Percentiles rank a stretch among this genome's conserved stretches.
These are phyloP conservation scores for Cutaneotrichosporon mucoides DNA, from an alignment of 1,284 basidiomycete genomes.

Conservation along the genomic window DNA sequence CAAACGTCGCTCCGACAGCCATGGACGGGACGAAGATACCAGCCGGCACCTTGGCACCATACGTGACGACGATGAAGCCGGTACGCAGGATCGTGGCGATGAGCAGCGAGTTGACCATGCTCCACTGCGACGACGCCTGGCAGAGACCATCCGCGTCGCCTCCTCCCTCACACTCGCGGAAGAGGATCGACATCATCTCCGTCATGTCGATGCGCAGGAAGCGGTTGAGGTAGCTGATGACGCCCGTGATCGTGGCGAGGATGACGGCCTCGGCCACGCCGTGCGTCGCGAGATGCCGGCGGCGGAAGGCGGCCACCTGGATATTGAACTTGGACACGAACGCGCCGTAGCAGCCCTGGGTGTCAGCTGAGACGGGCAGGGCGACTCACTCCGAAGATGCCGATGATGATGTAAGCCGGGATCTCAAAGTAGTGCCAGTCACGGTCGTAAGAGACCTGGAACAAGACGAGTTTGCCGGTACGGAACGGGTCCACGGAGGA, in stretches of 20 bases:
- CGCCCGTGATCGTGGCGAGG: constrained; percentile 80
- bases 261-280: constrained; percentile 84
- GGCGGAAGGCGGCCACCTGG: constrained; percentile 87
- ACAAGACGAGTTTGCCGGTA: constrained; percentile 95
- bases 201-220: constrained; percentile 98
- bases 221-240: constrained; percentile 90
- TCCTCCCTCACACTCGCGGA: constrained; percentile 92
- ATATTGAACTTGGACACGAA: constrained; percentile 97
- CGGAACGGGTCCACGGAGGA: constrained; percentile 97
- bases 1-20: constrained; percentile 95
- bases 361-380: constrained; percentile 2
- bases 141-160: constrained; percentile 89
- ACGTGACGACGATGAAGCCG: constrained; percentile 83
- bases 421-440: constrained; percentile 99
- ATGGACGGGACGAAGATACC: constrained; percentile 98
- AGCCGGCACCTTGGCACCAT: constrained; percentile 93
- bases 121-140: constrained; percentile 92
- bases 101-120: constrained; percentile 85
- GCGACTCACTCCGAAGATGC: constrained; percentile 79
- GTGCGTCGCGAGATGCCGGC: constrained; percentile 77
- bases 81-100: constrained; percentile 86
- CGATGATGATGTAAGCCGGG: constrained; percentile 87
- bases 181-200: constrained; percentile 91
- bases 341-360: constrained; percentile 89
- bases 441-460: constrained; percentile 94